Conservation (phyloP, 139 green algal species). For the Spirogloea muscicola region DNA sequence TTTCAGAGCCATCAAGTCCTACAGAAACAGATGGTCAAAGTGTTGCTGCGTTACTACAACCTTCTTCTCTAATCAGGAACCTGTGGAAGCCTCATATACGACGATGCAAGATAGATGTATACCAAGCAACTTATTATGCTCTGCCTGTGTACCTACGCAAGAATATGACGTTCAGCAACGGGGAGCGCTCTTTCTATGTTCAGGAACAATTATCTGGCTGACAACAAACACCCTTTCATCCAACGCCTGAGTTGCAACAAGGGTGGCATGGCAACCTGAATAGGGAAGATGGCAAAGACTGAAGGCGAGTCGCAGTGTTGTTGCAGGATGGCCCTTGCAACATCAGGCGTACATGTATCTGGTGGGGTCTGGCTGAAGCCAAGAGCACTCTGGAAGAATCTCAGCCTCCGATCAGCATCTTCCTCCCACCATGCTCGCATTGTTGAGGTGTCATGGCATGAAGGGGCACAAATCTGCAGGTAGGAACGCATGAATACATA, state of each 20-base stretch:
- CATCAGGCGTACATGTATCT: conserved; percentile 68
- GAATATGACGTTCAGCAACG: no score
- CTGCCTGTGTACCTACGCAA: no score
- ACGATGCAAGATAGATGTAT: no score
- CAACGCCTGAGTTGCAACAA: neutral
- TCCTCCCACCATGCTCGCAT: conserved; percentile 82
- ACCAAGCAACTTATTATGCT: no score
- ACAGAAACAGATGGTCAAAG: no score
- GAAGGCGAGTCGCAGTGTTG: conserved; percentile 78
- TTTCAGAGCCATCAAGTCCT: conserved; percentile 45
- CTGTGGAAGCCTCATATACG: no score
- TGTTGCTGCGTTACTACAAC: no score
- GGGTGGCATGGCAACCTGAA: conserved; percentile 66
- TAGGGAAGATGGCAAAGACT: conserved; percentile 79
- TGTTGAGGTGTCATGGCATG: conserved; percentile 89
- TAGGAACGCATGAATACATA: no score
- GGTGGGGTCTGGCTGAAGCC: conserved; percentile 11
- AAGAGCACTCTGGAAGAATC: conserved; percentile 65
- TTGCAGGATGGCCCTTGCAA: conserved; percentile 73
- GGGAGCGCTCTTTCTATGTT: no score
- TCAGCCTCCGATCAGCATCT: conserved; percentile 64
- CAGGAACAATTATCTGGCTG: no score
- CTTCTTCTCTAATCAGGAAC: no score
- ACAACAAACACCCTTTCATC: no score
- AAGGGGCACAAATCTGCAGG: conserved; percentile 75